These are phyloP conservation scores for Rhizopogon sp. DNA, from an alignment of 768 basidiomycete species.

Conservation along the genomic window DNA sequence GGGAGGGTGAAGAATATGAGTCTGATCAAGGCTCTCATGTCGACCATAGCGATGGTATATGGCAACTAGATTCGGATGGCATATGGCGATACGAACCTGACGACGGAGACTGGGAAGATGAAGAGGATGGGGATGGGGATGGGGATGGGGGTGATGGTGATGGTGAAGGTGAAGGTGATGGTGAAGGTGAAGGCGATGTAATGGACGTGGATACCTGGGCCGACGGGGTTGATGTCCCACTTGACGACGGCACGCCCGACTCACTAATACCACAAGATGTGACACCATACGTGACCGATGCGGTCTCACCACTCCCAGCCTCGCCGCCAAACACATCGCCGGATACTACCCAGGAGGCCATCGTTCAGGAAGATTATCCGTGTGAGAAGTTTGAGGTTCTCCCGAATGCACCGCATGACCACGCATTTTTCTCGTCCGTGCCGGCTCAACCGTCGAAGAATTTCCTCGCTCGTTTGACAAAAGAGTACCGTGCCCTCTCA, in stretches of 20 bases:
- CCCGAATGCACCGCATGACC: conserved; percentile 71
- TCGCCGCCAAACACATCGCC: conserved; percentile 27
- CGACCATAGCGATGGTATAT: conserved; percentile 36
- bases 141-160: conserved; percentile 24
- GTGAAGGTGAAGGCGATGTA: conserved; percentile 25
- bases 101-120: conserved; percentile 29
- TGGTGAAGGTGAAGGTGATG: conserved; percentile 28
- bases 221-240: conserved; percentile 16
- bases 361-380: conserved; percentile 26
- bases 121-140: conserved; percentile 21
- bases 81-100: conserved; percentile 22
- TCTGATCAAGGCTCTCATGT: conserved; percentile 33
- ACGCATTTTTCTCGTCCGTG: conserved; percentile 66
- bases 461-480: conserved; percentile 72
- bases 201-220: conserved; percentile 33
- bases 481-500: conserved; percentile 78
- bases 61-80: conserved; percentile 38
- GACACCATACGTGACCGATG: conserved; percentile 16
- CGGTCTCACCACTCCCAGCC: conserved; percentile 18
- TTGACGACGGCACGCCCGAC: conserved; percentile 14
- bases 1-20: conserved; percentile 41
- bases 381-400: conserved; percentile 87
- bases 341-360: conserved; percentile 26
- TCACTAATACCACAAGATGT: conserved; percentile 10
- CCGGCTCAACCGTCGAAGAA: conserved; percentile 62